Evolutionary conservation across 108 stramenopile species (phyloP), one percentile per base, ranked within the genome.

Genomic region (Cyclotella kingstonii): DNA sequence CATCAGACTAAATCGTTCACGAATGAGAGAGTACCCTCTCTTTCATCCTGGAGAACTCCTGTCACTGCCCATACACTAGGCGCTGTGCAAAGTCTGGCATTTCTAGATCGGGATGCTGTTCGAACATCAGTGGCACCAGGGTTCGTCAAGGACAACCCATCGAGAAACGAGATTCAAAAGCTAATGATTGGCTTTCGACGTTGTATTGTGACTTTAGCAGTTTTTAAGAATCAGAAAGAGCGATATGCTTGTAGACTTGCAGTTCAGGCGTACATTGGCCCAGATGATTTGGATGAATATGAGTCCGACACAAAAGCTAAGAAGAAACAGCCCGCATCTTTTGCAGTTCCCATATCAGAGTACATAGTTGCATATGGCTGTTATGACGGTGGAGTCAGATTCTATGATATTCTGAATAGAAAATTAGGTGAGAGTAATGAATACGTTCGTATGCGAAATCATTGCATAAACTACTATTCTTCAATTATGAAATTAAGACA

Each of bases 321-420:
- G 47, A 74, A 61, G 60, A 47, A 58, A 43, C 46, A 51, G 3
- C 60, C 73, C 0, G 49, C 60, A 3, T 75, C 66, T 4, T 67
- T 56, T 62, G 53, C 73, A n/a, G 47, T 67, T 3, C 73, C 73
- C 0, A 60, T 75, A 0, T 67, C 73, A 14, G 73, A 75, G 28
- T 35, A 66, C 28, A 62, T 75, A 1, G 5, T 75, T 0, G 73
- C 66, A 0, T 75, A 60, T 54, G 73, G 66, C 10, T 66, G 60
- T 34, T 75, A 66, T 34, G 66, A 75, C 56, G 73, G 73, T 17
- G 73, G 73, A 11, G 35, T 75, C 15, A 29, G 73, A 19, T 75
- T 75, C 34, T 75, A 75, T 22, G 60, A 75, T 39, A 44, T 75
- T 2, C 0, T 54, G 5, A 17, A 36, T 42, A 25, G 53, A 11